These are phyloP conservation scores for Globisporangium echinulatum DNA, from an alignment of 352 stramenopile genomes.

Conservation along the genomic window DNA sequence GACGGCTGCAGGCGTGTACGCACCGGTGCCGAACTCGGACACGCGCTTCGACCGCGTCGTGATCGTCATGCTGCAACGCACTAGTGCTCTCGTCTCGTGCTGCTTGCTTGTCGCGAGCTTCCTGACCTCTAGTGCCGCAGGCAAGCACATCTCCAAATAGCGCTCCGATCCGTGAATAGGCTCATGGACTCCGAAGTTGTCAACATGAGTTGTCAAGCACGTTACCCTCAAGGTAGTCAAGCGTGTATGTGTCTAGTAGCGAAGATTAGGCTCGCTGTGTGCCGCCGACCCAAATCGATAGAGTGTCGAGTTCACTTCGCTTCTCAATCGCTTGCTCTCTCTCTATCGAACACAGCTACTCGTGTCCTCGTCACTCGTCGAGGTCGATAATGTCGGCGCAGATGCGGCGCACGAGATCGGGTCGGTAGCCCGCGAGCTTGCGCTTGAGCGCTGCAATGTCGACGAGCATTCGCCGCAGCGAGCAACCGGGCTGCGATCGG, in stretches of 20 bases:
- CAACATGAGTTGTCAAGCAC: too few species aligned
- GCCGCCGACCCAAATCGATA: too few species aligned
- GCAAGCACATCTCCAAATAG: too few species aligned
- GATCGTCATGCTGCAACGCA: conserved; percentile 48
- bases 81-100: neutral
- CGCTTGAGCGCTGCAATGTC: conserved; percentile 40
- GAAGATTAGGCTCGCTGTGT: neutral
- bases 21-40: conserved; percentile 38
- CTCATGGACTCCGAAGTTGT: too few species aligned
- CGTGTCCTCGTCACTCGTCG: conserved; percentile 9
- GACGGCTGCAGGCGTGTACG: conserved; percentile 44
- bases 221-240: neutral
- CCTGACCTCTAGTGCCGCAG: neutral
- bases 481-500: conserved; percentile 28
- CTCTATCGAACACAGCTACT: too few species aligned
- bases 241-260: neutral
- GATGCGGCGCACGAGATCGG: conserved; percentile 44
- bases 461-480: conserved; percentile 36
- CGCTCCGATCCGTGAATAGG: too few species aligned
- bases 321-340: neutral
- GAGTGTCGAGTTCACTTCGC: too few species aligned
- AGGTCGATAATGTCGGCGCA: conserved; percentile 32
- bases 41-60: conserved; percentile 74
- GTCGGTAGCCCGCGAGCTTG: conserved; percentile 43
- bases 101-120: neutral